Evolutionary conservation across 768 basidiomycete genomes (phyloP).

Genomic region (Auricularia auricula-judae): DNA sequence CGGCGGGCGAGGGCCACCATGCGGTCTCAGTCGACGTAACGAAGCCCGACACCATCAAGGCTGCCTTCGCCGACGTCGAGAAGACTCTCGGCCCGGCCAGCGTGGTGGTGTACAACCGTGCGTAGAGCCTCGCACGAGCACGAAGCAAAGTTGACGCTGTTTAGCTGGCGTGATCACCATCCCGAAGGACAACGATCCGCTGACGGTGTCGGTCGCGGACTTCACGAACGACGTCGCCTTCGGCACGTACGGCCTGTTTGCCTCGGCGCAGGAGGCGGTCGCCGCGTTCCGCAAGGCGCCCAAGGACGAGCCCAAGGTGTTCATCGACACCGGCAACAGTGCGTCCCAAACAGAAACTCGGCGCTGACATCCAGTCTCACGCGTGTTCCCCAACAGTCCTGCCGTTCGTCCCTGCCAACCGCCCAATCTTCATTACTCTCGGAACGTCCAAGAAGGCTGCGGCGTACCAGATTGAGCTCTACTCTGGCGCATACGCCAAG

Average conservation of each 20-base stretch:
- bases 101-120: background rate
- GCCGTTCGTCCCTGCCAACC: background rate
- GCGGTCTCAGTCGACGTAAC: background rate
- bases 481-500: background rate
- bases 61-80: background rate
- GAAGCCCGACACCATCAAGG: background rate
- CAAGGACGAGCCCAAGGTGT: constrained; percentile 2
- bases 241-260: background rate
- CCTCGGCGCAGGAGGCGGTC: background rate
- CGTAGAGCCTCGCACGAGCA: background rate
- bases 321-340: background rate
- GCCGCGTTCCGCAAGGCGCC: background rate
- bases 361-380: background rate
- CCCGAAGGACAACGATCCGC: background rate
- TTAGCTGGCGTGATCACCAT: background rate
- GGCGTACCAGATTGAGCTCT: constrained; percentile 1
- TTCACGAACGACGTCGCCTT: background rate
- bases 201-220: background rate
- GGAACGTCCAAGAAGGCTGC: background rate
- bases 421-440: background rate
- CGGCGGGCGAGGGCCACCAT: background rate
- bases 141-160: background rate
- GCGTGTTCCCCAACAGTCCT: background rate
- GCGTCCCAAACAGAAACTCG: background rate
- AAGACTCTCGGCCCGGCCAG: background rate